phyloP scores from a whole-genome alignment of 2,329 filamentous ascomycete species.

The Colletotrichum eremochloae region DNA sequence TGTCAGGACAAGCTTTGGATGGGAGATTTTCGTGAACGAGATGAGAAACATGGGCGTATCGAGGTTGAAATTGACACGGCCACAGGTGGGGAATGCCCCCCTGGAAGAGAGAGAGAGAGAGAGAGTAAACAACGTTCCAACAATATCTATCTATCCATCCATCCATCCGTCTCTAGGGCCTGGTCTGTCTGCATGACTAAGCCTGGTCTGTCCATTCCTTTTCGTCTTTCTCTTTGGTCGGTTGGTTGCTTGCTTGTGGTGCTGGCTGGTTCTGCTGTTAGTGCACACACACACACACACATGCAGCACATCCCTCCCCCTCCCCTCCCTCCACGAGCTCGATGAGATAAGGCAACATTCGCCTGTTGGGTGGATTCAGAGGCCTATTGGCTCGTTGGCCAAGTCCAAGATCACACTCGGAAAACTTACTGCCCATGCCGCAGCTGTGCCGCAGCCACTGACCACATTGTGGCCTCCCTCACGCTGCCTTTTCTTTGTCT shows the following conservation, averaged over 20 bases:
- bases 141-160: not conserved
- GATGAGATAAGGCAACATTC: not conserved
- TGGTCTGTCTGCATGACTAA: not conserved
- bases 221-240: no score
- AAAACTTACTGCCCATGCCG: not conserved
- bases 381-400: not conserved
- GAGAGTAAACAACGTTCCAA: not conserved
- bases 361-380: not conserved
- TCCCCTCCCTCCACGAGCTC: not conserved
- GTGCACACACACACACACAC: no score
- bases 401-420: not conserved
- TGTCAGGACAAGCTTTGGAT: constrained; percentile 1
- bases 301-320: not conserved
- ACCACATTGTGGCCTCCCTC: constrained; percentile 6
- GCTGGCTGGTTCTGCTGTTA: not conserved
- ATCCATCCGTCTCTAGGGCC: no score
- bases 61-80: constrained; percentile 39
- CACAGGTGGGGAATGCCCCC: constrained; percentile 4
- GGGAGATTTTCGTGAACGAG: constrained; percentile 6
- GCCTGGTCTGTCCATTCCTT: not conserved
- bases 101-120: not conserved
- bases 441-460: constrained; percentile 34
- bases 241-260: no score
- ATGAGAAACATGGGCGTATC: constrained; percentile 25
- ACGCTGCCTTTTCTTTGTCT: constrained; percentile 5